Conservation (phyloP, 345 rosid genomes). For the Gossypium herbaceum region DNA sequence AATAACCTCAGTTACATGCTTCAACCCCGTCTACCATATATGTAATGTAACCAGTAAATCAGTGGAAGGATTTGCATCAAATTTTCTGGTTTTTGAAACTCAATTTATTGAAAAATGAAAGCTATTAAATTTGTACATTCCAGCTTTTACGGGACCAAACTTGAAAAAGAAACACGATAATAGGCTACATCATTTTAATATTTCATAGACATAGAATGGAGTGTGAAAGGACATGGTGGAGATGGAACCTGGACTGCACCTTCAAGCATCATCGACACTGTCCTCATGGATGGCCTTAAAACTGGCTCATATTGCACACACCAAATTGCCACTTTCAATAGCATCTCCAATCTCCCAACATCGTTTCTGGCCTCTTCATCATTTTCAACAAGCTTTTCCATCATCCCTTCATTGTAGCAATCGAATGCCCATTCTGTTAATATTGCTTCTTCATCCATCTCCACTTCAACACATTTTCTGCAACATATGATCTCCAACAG, state of each 20-base stretch:
- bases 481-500: constrained; percentile 28
- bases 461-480: constrained; percentile 10
- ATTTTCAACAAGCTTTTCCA: constrained; percentile 4
- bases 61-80: no score
- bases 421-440: constrained; percentile 20
- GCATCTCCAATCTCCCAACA: neutral
- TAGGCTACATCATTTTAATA: neutral
- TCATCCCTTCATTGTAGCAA: neutral
- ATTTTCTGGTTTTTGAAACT: no score
- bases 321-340: constrained; percentile 15
- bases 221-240: constrained; percentile 14
- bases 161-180: neutral
- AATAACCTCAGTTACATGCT: no score
- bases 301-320: constrained; percentile 11
- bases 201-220: neutral
- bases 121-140: neutral
- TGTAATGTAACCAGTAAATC: no score
- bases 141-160: neutral
- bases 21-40: no score
- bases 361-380: constrained; percentile 12
- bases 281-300: constrained; percentile 17
- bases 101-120: neutral
- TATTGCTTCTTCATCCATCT: constrained; percentile 16
- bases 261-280: constrained; percentile 20
- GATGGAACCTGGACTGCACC: constrained; percentile 17